These are phyloP conservation scores for Castanea crenata DNA, from an alignment of 306 rosid species.

Conservation along the genomic window DNA sequence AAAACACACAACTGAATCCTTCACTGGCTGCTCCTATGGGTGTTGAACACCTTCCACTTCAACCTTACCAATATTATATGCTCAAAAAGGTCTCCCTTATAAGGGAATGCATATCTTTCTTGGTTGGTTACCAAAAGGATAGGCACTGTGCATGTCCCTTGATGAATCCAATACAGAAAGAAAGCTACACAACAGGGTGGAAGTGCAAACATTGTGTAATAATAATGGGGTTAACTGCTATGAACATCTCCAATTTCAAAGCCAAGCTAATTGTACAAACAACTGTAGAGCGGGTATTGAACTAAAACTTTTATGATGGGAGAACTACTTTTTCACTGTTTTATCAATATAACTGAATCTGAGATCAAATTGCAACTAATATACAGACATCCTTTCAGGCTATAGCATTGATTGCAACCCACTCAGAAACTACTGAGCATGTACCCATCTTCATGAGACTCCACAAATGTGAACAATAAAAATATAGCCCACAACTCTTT, in stretches of 20 bases:
- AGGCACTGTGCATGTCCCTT: neutral
- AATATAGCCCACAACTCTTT: neutral
- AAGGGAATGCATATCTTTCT: neutral
- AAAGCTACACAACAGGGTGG: neutral
- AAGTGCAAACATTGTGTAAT: neutral
- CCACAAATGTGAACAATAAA: neutral
- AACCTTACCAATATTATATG: neutral
- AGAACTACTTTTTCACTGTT: neutral
- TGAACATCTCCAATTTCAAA: neutral
- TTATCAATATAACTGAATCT: neutral
- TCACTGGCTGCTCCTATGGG: too few relatives aligned
- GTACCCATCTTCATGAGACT: neutral
- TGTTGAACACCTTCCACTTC: too few relatives aligned
- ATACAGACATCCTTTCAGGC: neutral
- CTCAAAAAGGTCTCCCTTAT: neutral
- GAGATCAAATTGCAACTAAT: neutral
- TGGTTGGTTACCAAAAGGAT: neutral
- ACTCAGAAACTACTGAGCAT: neutral
- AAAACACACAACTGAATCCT: too few relatives aligned
- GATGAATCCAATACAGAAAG: neutral
- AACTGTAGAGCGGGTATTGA: neutral
- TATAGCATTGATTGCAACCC: neutral
- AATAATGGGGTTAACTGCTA: neutral
- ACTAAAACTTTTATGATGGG: neutral
- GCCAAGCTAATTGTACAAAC: neutral